phyloP scores from a whole-genome alignment of 163 green algal genomes.

The Scenedesmus sp. region DNA sequence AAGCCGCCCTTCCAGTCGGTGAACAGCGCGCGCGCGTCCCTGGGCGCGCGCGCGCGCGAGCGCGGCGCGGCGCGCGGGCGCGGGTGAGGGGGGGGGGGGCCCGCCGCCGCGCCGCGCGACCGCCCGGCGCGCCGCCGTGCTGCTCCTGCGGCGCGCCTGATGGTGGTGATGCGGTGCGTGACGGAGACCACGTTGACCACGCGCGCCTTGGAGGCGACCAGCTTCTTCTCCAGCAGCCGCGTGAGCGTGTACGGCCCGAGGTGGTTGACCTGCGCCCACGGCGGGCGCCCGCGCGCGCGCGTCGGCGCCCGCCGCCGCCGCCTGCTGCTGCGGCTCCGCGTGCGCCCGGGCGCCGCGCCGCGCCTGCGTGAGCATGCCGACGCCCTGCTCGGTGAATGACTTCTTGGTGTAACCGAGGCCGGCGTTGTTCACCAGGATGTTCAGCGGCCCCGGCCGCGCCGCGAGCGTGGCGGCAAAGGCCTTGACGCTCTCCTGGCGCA shows the following conservation, averaged over 20 bases:
- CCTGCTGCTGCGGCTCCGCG: neutral
- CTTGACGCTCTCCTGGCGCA: constrained; percentile 66
- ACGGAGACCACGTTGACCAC: constrained; percentile 83
- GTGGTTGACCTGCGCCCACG: constrained; percentile 65
- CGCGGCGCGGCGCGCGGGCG: too few species aligned
- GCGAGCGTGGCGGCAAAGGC: constrained; percentile 66
- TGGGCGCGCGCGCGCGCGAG: too few species aligned
- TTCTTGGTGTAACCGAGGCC: constrained; percentile 69
- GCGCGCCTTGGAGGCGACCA: constrained; percentile 68
- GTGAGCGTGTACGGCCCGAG: constrained; percentile 84
- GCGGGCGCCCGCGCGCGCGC: neutral
- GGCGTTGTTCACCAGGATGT: constrained; percentile 86
- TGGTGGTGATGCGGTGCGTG: constrained; percentile 65
- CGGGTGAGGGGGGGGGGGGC: too few species aligned
- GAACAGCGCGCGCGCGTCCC: constrained; percentile 47
- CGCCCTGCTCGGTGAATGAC: constrained; percentile 68
- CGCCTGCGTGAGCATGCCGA: constrained; percentile 76
- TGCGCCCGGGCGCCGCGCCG: neutral
- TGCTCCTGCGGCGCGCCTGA: constrained; percentile 47
- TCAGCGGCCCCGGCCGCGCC: constrained; percentile 46
- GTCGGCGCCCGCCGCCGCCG: neutral
- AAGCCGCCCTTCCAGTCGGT: constrained; percentile 59
- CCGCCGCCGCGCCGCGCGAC: too few species aligned
- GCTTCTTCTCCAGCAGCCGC: constrained; percentile 76
- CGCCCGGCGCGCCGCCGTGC: too few species aligned